Evolutionary conservation across 2,329 filamentous ascomycete genomes (phyloP).

Genomic region (Plenodomus lindquistii): DNA sequence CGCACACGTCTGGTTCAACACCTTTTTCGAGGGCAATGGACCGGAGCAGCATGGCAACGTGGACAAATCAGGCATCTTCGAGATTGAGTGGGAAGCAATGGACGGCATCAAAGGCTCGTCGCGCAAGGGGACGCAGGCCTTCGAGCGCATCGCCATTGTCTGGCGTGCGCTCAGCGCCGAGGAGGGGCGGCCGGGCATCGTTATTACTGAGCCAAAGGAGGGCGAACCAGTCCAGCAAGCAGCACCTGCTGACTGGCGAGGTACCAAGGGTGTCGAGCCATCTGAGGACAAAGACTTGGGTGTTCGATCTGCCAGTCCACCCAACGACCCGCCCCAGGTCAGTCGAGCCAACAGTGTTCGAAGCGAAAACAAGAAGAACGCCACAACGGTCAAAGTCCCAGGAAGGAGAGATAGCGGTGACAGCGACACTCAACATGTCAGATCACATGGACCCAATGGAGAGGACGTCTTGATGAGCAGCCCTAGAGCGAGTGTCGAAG

Average conservation of each 20-base stretch:
- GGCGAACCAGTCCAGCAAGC: slow-evolving; percentile 73
- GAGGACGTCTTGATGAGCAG: slow-evolving; percentile 34
- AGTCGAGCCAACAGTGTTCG: slow-evolving; percentile 74
- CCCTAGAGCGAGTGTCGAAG: slow-evolving; percentile 14
- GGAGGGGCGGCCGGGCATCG: slow-evolving; percentile 40
- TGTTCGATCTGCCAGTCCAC: slow-evolving; percentile 64
- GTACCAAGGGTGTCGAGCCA: slow-evolving; percentile 47
- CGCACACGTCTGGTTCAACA: slow-evolving; percentile 96
- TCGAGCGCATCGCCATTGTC: slow-evolving; percentile 82
- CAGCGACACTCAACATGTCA: slow-evolving; percentile 46
- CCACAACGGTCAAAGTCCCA: slow-evolving; percentile 28
- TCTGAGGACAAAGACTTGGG: slow-evolving; percentile 68
- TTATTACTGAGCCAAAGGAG: slow-evolving; percentile 67
- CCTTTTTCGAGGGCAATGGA: slow-evolving; percentile 84
- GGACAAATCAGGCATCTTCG: slow-evolving; percentile 71
- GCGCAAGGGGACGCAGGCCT: slow-evolving; percentile 77
- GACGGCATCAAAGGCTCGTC: slow-evolving; percentile 92
- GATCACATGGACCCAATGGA: slow-evolving; percentile 42
- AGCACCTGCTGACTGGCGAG: slow-evolving; percentile 74
- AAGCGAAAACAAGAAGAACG: slow-evolving; percentile 43
- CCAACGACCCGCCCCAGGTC: slow-evolving; percentile 62
- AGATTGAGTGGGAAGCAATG: slow-evolving; percentile 76
- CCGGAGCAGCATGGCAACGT: slow-evolving; percentile 69
- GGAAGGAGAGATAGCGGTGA: slow-evolving; percentile 35
- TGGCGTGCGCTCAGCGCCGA: slow-evolving; percentile 64